phyloP scores from a whole-genome alignment of 179 eudicot species.

The Gypsophila paniculata region DNA sequence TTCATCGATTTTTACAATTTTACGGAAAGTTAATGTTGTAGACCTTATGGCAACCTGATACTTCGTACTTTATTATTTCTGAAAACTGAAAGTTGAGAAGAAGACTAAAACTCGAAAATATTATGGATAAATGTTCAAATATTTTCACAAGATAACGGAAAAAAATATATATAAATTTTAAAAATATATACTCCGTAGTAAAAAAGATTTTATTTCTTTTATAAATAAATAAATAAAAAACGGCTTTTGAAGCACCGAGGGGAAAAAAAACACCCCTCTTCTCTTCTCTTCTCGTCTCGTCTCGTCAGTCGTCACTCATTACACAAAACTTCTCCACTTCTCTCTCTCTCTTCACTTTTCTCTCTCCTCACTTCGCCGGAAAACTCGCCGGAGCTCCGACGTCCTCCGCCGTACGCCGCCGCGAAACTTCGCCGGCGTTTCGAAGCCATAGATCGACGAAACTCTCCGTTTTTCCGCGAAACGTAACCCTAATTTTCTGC shows the following conservation, averaged over 20 bases:
- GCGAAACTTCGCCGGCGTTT: not conserved
- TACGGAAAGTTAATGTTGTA: no score
- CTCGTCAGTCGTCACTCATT: constrained; percentile 14
- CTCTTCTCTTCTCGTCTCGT: not conserved
- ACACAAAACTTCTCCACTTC: not conserved
- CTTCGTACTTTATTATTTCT: no score
- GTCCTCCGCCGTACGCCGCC: not conserved
- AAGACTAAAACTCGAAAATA: no score
- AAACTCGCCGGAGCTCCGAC: not conserved
- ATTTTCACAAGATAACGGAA: no score
- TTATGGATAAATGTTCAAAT: no score
- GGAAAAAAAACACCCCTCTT: constrained; percentile 17
- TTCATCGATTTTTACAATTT: no score
- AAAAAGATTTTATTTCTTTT: no score
- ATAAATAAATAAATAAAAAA: not conserved
- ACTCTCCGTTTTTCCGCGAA: not conserved
- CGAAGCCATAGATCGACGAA: constrained; percentile 12
- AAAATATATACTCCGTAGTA: no score
- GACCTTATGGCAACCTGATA: no score
- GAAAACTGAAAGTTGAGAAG: no score
- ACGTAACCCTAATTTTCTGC: constrained; percentile 20
- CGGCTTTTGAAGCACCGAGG: constrained; percentile 25
- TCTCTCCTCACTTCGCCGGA: constrained; percentile 16
- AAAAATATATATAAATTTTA: no score
- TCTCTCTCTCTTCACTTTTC: not conserved